Percentiles rank a stretch among this genome's conserved stretches.
Conservation (phyloP, 208 protist species). For the Acanthamoeba royreba region DNA sequence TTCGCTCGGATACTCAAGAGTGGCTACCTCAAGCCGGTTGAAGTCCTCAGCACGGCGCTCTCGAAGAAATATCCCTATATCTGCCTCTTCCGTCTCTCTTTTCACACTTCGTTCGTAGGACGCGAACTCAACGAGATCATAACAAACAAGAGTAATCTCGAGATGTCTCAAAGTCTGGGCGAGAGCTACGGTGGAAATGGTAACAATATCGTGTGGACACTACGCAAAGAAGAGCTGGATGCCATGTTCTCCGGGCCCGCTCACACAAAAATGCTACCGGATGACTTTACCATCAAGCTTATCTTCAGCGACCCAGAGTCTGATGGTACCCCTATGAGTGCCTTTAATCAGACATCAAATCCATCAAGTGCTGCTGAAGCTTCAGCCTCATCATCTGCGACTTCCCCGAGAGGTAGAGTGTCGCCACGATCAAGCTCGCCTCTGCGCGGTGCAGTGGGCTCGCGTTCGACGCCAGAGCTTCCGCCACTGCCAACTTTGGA, state of each 20-base stretch:
- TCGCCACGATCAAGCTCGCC: no score
- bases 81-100: not conserved
- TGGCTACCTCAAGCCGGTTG: constrained; percentile 15
- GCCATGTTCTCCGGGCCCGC: constrained; percentile 29
- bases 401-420: not conserved
- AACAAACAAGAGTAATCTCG: not conserved
- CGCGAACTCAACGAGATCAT: constrained; percentile 27
- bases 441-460: not conserved
- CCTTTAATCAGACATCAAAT: not conserved
- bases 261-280: constrained; percentile 4
- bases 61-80: constrained; percentile 24
- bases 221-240: constrained; percentile 19
- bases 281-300: constrained; percentile 4
- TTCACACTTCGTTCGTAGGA: constrained; percentile 5
- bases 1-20: constrained; percentile 26
- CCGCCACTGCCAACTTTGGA: not conserved
- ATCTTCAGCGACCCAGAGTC: not conserved
- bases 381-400: not conserved
- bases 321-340: not conserved
- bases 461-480: not conserved
- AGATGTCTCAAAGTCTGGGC: not conserved
- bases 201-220: not conserved
- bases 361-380: not conserved
- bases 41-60: not conserved
- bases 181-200: not conserved